A percentile compares a stretch with the other conserved stretches of the same genome.
Conservation (phyloP, 805 yeast genomes). For the Metschnikowia continentalis region DNA sequence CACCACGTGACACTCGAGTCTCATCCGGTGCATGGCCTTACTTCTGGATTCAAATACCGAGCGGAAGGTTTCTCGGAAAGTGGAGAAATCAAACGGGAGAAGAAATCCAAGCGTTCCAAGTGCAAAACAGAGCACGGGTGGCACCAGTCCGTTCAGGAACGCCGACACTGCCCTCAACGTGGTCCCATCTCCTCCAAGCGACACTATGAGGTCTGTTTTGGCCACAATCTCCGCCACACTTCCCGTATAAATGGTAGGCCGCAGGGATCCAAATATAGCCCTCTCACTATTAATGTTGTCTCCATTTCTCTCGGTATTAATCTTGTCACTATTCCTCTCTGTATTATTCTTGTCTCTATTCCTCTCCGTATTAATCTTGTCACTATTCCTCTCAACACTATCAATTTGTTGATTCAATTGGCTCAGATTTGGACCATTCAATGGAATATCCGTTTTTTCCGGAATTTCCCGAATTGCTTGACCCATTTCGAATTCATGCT, state of each 20-base stretch:
- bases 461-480: no score
- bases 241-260: slow-evolving; percentile 50
- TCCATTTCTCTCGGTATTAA: no score
- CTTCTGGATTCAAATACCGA: slow-evolving; percentile 66
- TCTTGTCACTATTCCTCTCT: no score
- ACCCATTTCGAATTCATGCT: no score
- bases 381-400: no score
- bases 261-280: neutral
- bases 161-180: slow-evolving; percentile 77
- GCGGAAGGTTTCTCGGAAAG: slow-evolving; percentile 56
- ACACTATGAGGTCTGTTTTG: slow-evolving; percentile 76
- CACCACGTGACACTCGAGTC: slow-evolving; percentile 74
- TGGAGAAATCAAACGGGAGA: slow-evolving; percentile 76
- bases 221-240: slow-evolving; percentile 48
- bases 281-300: no score
- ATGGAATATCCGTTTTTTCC: no score
- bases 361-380: no score
- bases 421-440: no score
- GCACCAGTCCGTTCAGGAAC: slow-evolving; percentile 69
- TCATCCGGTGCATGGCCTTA: slow-evolving; percentile 66
- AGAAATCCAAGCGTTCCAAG: slow-evolving; percentile 89
- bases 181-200: slow-evolving; percentile 97
- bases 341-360: no score
- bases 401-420: no score
- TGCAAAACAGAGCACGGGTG: slow-evolving; percentile 86